Conservation (phyloP, 1,284 basidiomycete species). For the Ustilago crameri region DNA sequence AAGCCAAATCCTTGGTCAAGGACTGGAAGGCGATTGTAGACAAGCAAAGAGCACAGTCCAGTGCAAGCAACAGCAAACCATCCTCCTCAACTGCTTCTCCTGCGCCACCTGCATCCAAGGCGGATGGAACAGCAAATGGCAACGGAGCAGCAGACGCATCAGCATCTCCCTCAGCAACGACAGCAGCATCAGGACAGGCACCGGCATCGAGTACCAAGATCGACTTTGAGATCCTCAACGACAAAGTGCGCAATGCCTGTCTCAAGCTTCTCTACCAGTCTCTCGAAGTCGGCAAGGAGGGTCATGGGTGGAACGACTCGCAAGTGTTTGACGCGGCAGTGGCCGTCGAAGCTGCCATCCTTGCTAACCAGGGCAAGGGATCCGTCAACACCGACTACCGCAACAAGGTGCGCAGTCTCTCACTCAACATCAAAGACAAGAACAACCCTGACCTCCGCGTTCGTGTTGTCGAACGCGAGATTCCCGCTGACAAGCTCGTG, state of each 20-base stretch:
- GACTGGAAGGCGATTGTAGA: conserved; percentile 64
- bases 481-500: conserved; percentile 78
- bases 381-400: conserved; percentile 72
- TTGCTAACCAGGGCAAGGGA: conserved; percentile 55
- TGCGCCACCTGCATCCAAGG: conserved; percentile 28
- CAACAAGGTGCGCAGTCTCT: conserved; percentile 87
- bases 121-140: conserved; percentile 14
- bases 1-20: conserved; percentile 90
- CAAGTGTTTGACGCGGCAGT: conserved; percentile 69
- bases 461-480: conserved; percentile 83
- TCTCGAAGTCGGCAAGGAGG: conserved; percentile 71
- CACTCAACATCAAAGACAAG: conserved; percentile 93
- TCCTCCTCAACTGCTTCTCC: conserved; percentile 40
- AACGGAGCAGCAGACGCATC: conserved; percentile 22
- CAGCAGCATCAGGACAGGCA: conserved; percentile 13
- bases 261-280: conserved; percentile 90
- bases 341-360: conserved; percentile 70
- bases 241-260: conserved; percentile 84
- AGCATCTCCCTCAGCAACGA: conserved; percentile 21
- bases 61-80: conserved; percentile 30
- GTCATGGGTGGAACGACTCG: conserved; percentile 40
- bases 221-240: conserved; percentile 68
- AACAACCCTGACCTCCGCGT: conserved; percentile 87
- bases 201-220: conserved; percentile 44
- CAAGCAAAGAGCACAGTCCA: conserved; percentile 70